phyloP scores from a whole-genome alignment of 352 stramenopile species.

The Phytopythium aichiense region DNA sequence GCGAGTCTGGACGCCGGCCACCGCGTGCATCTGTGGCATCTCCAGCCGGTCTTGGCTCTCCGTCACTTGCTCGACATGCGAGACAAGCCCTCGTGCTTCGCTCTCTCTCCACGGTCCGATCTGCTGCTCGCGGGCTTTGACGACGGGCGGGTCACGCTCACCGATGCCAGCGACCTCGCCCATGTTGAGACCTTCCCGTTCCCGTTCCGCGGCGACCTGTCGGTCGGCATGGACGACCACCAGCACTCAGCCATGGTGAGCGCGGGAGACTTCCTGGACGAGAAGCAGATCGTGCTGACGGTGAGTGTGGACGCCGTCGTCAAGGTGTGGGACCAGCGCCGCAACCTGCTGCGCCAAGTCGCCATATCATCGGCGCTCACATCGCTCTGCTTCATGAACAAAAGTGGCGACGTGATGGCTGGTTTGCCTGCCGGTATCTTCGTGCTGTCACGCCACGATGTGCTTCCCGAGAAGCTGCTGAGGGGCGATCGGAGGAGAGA shows the following conservation, averaged over 20 bases:
- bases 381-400: slow-evolving; percentile 68
- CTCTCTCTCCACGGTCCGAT: slow-evolving; percentile 45
- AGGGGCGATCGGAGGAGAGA: not conserved
- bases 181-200: slow-evolving; percentile 30
- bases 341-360: slow-evolving; percentile 49
- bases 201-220: not conserved
- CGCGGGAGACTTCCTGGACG: slow-evolving; percentile 59
- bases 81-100: slow-evolving; percentile 46
- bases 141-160: slow-evolving; percentile 49
- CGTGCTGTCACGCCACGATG: slow-evolving; percentile 47
- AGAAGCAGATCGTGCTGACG: slow-evolving; percentile 46
- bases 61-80: slow-evolving; percentile 46
- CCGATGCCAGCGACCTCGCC: slow-evolving; percentile 34
- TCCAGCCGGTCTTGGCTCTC: slow-evolving; percentile 52
- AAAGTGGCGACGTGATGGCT: slow-evolving; percentile 49
- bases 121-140: slow-evolving; percentile 58
- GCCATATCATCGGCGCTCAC: slow-evolving; percentile 55
- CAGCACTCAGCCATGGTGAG: slow-evolving; percentile 58
- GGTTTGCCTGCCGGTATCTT: slow-evolving; percentile 51
- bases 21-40: slow-evolving; percentile 48
- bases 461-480: slow-evolving; percentile 50
- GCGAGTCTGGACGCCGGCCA: slow-evolving; percentile 48
- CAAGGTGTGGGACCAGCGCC: slow-evolving; percentile 69
- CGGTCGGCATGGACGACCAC: slow-evolving; percentile 26
- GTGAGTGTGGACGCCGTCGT: slow-evolving; percentile 67